Evolutionary conservation across 345 rosid genomes (phyloP).

Genomic region (Eucalyptus regnans): DNA sequence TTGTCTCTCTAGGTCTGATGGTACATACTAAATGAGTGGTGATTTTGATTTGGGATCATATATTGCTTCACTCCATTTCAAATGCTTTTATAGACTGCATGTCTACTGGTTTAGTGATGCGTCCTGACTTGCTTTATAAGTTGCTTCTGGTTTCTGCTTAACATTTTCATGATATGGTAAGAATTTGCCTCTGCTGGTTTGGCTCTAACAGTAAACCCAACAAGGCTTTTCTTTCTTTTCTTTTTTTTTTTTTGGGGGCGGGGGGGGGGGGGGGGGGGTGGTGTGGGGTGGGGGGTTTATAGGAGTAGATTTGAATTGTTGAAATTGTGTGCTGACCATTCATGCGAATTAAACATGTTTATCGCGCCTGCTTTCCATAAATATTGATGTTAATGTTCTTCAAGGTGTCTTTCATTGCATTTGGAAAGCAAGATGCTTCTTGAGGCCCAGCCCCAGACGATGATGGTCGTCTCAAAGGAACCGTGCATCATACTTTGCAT

Average conservation of each 20-base stretch:
- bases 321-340: not conserved
- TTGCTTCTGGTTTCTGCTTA: not conserved
- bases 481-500: not conserved
- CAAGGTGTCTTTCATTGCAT: not conserved
- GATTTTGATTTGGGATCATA: not conserved
- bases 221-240: not conserved
- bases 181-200: not conserved
- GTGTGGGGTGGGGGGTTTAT: not conserved
- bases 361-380: not conserved
- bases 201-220: not conserved
- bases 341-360: not conserved
- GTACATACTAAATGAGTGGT: not conserved
- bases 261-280: too few relatives aligned
- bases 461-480: not conserved
- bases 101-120: not conserved
- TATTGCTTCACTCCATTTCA: not conserved
- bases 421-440: not conserved
- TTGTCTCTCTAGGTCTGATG: not conserved
- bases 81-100: not conserved
- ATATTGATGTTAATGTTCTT: not conserved
- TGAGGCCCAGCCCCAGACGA: not conserved
- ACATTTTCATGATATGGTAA: not conserved
- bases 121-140: not conserved
- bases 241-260: fast-evolving
- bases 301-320: not conserved